These are phyloP conservation scores for Pythium utonaiense DNA, from an alignment of 352 stramenopile species.

Conservation along the genomic window DNA sequence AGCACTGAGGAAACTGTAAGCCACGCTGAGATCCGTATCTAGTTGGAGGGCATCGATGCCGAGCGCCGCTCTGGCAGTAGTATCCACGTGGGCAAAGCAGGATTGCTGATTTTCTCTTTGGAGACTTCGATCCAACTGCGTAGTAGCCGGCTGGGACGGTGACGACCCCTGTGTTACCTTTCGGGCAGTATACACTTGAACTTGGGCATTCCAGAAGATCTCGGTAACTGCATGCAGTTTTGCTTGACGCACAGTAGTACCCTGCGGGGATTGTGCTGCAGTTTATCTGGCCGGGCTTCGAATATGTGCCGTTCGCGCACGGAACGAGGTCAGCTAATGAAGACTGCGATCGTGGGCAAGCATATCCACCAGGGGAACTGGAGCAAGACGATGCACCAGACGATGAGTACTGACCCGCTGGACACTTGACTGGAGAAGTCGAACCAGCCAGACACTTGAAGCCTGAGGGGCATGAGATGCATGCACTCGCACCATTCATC, in stretches of 20 bases:
- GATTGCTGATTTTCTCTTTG: conserved; percentile 23
- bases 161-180: conserved; percentile 33
- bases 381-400: conserved; percentile 28
- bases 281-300: conserved; percentile 40
- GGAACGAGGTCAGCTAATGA: conserved; percentile 28
- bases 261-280: conserved; percentile 41
- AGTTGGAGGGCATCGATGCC: conserved; percentile 40
- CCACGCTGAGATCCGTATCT: conserved; percentile 37
- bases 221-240: conserved; percentile 31
- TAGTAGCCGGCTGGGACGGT: conserved; percentile 43
- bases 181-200: conserved; percentile 42
- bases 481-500: conserved; percentile 23
- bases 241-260: conserved; percentile 33
- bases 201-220: conserved; percentile 36
- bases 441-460: conserved; percentile 34
- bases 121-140: conserved; percentile 36
- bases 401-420: conserved; percentile 35
- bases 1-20: conserved; percentile 38
- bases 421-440: conserved; percentile 25
- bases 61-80: conserved; percentile 43
- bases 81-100: conserved; percentile 42
- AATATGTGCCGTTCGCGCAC: conserved; percentile 52
- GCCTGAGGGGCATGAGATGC: conserved; percentile 39
- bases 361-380: conserved; percentile 44
- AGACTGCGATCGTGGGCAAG: conserved; percentile 26